Conservation (phyloP, 768 basidiomycete genomes). For the Astraeus odoratus region DNA sequence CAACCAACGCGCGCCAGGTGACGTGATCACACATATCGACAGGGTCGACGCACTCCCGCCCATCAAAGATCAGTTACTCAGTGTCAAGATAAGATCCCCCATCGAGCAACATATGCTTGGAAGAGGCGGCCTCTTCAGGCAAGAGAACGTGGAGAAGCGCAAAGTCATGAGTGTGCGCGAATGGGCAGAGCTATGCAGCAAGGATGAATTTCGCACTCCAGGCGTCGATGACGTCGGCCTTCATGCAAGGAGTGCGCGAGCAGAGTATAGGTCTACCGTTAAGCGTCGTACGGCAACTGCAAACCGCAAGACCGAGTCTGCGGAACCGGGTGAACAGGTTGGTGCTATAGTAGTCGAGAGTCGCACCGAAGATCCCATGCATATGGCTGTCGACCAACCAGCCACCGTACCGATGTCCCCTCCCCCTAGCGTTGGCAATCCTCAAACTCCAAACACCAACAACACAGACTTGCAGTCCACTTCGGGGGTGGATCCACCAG, state of each 20-base stretch:
- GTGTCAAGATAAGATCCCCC: conserved; percentile 78
- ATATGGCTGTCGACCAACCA: conserved; percentile 1
- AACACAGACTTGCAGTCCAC: no score
- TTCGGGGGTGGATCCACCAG: conserved; percentile 3
- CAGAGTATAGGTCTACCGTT: conserved; percentile 28
- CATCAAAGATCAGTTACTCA: conserved; percentile 59
- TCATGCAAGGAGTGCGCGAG: conserved; percentile 35
- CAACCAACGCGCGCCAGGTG: conserved; percentile 8
- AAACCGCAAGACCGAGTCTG: conserved; percentile 32
- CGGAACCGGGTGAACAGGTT: conserved; percentile 37
- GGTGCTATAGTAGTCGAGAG: conserved; percentile 31
- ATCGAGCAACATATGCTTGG: conserved; percentile 95
- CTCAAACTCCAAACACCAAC: conserved; percentile 15
- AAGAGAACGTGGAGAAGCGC: conserved; percentile 87
- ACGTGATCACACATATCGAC: conserved; percentile 11
- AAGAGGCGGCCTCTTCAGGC: conserved; percentile 77
- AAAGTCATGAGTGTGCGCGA: conserved; percentile 79
- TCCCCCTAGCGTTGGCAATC: conserved; percentile 19
- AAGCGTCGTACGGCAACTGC: conserved; percentile 40
- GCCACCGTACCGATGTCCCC: conserved; percentile 25
- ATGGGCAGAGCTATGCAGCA: conserved; percentile 73
- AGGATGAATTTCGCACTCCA: conserved; percentile 68
- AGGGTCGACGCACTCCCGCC: conserved; percentile 72
- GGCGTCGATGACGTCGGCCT: conserved; percentile 63
- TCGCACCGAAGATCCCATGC: conserved; percentile 14